These are phyloP conservation scores for Komagataella mondaviorum DNA, from an alignment of 805 yeast genomes.

Conservation along the genomic window DNA sequence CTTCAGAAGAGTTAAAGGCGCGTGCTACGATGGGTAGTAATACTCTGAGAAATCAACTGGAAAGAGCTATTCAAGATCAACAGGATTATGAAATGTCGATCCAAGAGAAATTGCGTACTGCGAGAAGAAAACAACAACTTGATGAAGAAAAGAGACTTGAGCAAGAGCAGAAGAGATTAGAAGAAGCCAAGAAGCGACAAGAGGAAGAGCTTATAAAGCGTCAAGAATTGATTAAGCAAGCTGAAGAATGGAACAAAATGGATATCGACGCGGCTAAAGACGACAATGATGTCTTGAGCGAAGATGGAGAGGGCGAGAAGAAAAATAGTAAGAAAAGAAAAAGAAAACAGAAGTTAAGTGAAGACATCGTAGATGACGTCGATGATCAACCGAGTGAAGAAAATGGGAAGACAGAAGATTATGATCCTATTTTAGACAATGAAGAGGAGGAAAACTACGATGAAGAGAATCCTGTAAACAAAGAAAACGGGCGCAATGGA, in stretches of 20 bases:
- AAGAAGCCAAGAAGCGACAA: conserved; percentile 30
- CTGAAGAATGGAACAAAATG: background rate
- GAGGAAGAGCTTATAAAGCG: conserved; percentile 30
- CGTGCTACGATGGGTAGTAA: conserved; percentile 79
- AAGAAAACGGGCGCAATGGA: conserved; percentile 4
- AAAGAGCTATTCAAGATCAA: conserved; percentile 60
- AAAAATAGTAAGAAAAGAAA: background rate
- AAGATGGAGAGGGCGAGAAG: background rate
- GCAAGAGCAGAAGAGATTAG: conserved; percentile 29
- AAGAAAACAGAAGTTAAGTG: conserved; percentile 5
- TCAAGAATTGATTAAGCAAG: conserved; percentile 4
- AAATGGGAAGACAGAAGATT: conserved; percentile 5
- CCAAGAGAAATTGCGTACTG: conserved; percentile 55
- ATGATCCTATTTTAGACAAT: conserved; percentile 1
- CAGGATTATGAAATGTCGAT: conserved; percentile 45
- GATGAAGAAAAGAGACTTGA: conserved; percentile 26
- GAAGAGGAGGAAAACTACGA: conserved; percentile 4
- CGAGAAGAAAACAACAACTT: conserved; percentile 50
- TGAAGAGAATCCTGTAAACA: conserved; percentile 7
- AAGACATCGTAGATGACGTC: conserved; percentile 17
- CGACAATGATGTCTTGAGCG: conserved; percentile 2
- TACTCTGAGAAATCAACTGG: conserved; percentile 61
- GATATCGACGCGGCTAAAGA: background rate
- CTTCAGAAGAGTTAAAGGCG: conserved; percentile 66
- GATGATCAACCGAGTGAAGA: conserved; percentile 16